Evolutionary conservation across 164 flowering plant genomes (phyloP).

Genomic region (Kalanchoe fedtschenkoi): DNA sequence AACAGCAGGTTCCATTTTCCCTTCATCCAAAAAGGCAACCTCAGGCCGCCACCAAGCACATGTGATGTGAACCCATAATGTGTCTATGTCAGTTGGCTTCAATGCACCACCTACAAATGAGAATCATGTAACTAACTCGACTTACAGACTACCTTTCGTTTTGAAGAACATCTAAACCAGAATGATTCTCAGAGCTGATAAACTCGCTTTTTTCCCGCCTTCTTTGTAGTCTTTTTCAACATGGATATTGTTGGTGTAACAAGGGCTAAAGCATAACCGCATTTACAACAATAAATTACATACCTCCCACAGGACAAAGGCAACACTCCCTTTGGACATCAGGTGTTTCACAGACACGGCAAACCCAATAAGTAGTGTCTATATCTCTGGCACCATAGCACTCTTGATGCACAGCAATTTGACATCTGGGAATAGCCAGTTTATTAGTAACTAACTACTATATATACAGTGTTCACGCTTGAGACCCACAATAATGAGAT

Average conservation of each 20-base stretch:
- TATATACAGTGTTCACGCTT: not conserved
- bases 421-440: slow-evolving; percentile 31
- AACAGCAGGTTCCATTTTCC: slow-evolving; percentile 64
- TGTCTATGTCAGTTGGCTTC: slow-evolving; percentile 49
- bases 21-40: slow-evolving; percentile 43
- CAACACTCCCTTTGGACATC: slow-evolving; percentile 49
- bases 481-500: no score
- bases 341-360: slow-evolving; percentile 66
- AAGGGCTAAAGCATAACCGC: not conserved
- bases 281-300: not conserved
- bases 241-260: not conserved
- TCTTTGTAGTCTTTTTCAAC: not conserved
- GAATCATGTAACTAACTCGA: not conserved
- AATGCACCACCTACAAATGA: slow-evolving; percentile 50
- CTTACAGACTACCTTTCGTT: no score
- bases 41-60: slow-evolving; percentile 77
- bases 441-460: not conserved
- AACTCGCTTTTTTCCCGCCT: not conserved
- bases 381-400: slow-evolving; percentile 54
- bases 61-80: slow-evolving; percentile 59
- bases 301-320: slow-evolving; percentile 70
- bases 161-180: no score
- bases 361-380: slow-evolving; percentile 68
- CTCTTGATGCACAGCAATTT: slow-evolving; percentile 73
- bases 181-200: not conserved